Evolutionary conservation across 164 flowering plant genomes (phyloP).

Genomic region (Piper betle): DNA sequence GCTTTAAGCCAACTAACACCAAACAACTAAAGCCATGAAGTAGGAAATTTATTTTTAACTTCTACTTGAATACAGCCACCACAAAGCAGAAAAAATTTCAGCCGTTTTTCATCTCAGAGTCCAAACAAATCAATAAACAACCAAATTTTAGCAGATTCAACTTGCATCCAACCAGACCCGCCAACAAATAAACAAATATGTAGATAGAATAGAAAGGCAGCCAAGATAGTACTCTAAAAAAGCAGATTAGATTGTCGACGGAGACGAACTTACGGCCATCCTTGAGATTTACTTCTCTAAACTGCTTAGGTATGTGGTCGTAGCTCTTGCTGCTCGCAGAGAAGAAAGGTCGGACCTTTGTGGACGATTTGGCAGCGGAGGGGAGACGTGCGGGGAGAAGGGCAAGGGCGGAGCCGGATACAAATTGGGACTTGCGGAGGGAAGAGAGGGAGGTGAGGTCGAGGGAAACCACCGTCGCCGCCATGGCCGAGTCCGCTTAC

Average conservation of each 20-base stretch:
- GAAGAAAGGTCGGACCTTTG: conserved; percentile 14
- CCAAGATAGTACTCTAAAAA: too few relatives aligned
- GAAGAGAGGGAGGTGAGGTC: conserved; percentile 3
- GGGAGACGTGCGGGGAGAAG: conserved; percentile 4
- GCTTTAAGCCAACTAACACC: too few relatives aligned
- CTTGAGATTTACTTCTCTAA: conserved; percentile 64
- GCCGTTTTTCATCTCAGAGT: too few relatives aligned
- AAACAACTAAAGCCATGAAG: too few relatives aligned
- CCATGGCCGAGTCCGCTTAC: not conserved
- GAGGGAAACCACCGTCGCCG: not conserved
- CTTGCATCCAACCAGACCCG: too few relatives aligned
- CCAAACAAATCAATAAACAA: too few relatives aligned
- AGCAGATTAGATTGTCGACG: not conserved
- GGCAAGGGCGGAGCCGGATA: conserved; percentile 17
- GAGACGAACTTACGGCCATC: conserved; percentile 54
- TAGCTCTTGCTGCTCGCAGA: conserved; percentile 17
- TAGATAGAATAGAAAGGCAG: too few relatives aligned
- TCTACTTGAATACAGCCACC: too few relatives aligned
- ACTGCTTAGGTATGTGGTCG: conserved; percentile 66
- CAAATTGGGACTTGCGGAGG: conserved; percentile 26
- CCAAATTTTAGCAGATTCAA: too few relatives aligned
- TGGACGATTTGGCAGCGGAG: not conserved
- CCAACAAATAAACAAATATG: too few relatives aligned
- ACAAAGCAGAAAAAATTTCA: too few relatives aligned
- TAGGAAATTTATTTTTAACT: too few relatives aligned